Evolutionary conservation across 805 yeast genomes (phyloP), one percentile per base, ranked within the genome.

Genomic region (Cyberlindnera galapagoensis): DNA sequence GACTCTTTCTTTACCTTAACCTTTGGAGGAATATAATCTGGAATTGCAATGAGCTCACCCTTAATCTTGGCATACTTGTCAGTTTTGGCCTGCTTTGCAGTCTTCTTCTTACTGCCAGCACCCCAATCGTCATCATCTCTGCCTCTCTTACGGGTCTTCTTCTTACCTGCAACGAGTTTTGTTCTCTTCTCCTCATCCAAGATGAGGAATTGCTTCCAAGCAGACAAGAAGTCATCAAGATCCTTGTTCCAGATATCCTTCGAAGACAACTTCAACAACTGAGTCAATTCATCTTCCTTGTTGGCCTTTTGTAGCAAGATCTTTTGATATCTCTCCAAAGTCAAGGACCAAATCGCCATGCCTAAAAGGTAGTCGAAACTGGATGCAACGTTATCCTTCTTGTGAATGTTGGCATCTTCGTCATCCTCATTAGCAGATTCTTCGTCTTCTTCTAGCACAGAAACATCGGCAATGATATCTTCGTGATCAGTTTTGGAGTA

Each of bases 281-380:
- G 54, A 27, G 74, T 79, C 46, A 90, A 67, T 51, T 84, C 94
- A 9, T 56, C 63, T 52, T 86, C 90, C 49, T 78, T 80, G 17
- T 65, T 79, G 35, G 76, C 84, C 39, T 75, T 71, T 53, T 88
- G 94, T 33, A 69, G 68, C 47, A 87, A 62, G 43, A 92, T 63
- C 44, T 73, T 78, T 49, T 85, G 88, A 52, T 88, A 92, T 47
- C 92, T 73, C 59, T 92, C 98, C 37, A 69, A 70, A 1, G 98
- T 90, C 52, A 92, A 72, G 23, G 96, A 81, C 92, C 96, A 86
- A 43, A 92, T 78, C 21, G 87, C 74, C 95, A 92, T 83, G 33
- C 92, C 94, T 33, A 92, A 66, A 42, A 92, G 66, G 47, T 92
- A 92, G 50, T 92, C 97, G 57, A 76, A 90, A 6, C 79, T 67